Evolutionary conservation across 1,284 basidiomycete genomes (phyloP), one percentile per base, ranked within the genome.

Genomic region (Tetrapyrgos nigripes): DNA sequence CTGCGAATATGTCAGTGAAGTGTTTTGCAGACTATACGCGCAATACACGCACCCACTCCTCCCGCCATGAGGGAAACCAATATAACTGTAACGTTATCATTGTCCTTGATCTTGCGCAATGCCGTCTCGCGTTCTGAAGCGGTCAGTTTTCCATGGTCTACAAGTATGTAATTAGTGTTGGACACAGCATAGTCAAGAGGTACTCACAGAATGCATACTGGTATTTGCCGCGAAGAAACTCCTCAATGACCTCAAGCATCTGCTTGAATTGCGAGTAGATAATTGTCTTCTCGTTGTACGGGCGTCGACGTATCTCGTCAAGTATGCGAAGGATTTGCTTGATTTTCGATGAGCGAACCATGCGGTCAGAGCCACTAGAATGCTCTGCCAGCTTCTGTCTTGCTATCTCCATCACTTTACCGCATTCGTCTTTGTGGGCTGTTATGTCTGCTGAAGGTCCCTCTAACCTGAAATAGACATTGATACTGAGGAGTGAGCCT

Each of bases 41-140:
- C n/a, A n/a, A n/a, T n/a, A 17, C 13, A 60, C 71, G 59, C 57
- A 75, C 78, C 79, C 1, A 80, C 81, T 58, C 78, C 79, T 4
- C 84, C 84, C 2, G 84, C 83, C 65, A 84, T 86, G 79, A 88
- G 84, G 9, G 84, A 86, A 57, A 88, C 83, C 44, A 89, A 73
- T 46, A 87, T 86, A 29, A 86, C 73, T 17, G 69, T 76, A n/a
- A 73, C 71, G 0, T 40, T 40, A 17, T 60, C 64, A 0, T 77
- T 72, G 28, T 68, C 74, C 58, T 76, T 75, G 62, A 88, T 83
- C 23, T 66, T 69, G 13, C 80, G 71, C 11, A 88, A 69, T 0
- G 80, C 77, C 4, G 69, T 70, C 57, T 81, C 76, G 26, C 85
- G 77, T 50, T 81, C 74, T 19, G 75, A 73, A 31, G 76, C 74